phyloP scores from a whole-genome alignment of 177 flowering plant genomes.

The Vitis hybrid region DNA sequence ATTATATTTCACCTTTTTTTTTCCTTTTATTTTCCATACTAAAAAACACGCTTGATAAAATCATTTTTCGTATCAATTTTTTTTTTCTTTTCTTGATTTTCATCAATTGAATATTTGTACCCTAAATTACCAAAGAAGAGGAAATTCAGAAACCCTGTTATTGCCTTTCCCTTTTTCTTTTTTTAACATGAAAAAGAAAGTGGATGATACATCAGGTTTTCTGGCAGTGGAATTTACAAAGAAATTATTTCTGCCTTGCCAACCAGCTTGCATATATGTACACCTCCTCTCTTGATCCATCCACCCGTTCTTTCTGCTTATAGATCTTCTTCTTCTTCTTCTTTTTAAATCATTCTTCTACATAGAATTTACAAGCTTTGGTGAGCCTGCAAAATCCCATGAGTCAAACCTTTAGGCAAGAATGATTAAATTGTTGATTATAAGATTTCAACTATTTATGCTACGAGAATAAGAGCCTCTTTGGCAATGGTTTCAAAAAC shows the following conservation, averaged over 20 bases:
- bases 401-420: no score
- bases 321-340: not conserved
- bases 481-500: not conserved
- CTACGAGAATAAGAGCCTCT: not conserved
- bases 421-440: not conserved
- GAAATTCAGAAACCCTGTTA: not conserved
- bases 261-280: slow-evolving; percentile 3
- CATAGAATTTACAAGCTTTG: not conserved
- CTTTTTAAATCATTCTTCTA: not conserved
- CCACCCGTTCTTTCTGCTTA: not conserved
- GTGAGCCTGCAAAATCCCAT: slow-evolving; percentile 3
- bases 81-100: no score
- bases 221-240: not conserved
- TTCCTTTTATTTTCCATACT: no score
- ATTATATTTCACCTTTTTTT: no score
- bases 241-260: not conserved
- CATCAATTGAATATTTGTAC: not conserved
- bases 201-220: not conserved
- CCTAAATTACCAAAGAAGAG: not conserved
- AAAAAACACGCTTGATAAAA: no score
- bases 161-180: no score
- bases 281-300: not conserved
- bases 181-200: not conserved
- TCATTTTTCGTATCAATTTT: no score
- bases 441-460: not conserved